Evolutionary conservation across 2,329 filamentous ascomycete genomes (phyloP).

Genomic region (Penicillium sclerotiorum): DNA sequence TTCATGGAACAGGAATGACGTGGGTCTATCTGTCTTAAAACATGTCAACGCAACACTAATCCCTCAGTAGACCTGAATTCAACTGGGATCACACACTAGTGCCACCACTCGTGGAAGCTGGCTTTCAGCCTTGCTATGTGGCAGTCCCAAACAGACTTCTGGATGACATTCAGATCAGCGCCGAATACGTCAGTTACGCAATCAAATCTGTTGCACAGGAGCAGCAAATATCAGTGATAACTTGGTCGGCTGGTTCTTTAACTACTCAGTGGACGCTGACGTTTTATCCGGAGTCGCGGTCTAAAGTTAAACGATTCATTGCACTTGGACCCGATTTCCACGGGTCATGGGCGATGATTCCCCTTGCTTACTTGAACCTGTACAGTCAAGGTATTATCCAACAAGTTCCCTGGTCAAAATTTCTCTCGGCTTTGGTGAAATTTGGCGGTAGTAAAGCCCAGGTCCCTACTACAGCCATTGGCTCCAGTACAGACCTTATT

Average conservation of each 20-base stretch:
- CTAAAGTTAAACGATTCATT: background rate
- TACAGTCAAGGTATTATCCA: background rate
- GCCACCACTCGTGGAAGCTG: background rate
- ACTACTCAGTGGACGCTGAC: background rate
- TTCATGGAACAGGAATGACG: constrained; percentile 2
- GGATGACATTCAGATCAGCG: background rate
- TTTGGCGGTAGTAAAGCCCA: background rate
- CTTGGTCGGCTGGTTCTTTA: background rate
- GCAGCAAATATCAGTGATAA: background rate
- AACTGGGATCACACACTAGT: constrained; percentile 1
- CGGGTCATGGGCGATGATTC: background rate
- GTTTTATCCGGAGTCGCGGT: background rate
- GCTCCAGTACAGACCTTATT: constrained; percentile 2
- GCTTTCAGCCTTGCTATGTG: background rate
- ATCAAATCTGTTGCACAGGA: background rate
- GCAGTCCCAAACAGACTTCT: background rate
- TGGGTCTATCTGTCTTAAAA: background rate
- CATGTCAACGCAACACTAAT: background rate
- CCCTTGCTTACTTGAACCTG: background rate
- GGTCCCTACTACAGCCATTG: background rate
- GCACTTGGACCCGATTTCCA: background rate
- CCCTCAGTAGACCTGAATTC: background rate
- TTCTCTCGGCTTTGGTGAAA: background rate
- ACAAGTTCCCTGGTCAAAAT: background rate
- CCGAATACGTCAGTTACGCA: background rate